Base-by-base conservation (phyloP, 768 basidiomycete species). In the Trametes gibbosa region DNA sequence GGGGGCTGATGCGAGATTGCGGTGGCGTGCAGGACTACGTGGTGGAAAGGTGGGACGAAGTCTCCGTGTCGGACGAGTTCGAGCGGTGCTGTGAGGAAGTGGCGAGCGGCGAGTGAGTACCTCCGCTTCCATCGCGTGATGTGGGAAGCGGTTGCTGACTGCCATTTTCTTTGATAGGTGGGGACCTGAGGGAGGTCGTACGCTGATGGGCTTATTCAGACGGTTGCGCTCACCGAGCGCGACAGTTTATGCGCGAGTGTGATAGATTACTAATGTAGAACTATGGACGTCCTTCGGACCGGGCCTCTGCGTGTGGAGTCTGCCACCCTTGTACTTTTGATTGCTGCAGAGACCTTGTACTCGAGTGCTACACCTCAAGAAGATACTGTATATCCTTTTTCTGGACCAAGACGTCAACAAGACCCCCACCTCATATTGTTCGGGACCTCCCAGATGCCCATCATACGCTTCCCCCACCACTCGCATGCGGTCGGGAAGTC, bases 31-130 rank as follows among this genome's bases (percentile, higher is more conserved):
- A 87, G 82, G 87, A 90, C 67, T 91, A 84, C 59, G 84, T 90
- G 23, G 85, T 90, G 1, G 82, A 86, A n/a, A 81, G 83, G 64
- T 90, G 88, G 87, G 83, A 84, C 42, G 84, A 85, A 56, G 86
- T 89, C 8, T 84, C 83, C 23, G 72, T 75, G 17, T 84, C 81
- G 1, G 76, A 77, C 9, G 86, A 86, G 63, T 88, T 89, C 65
- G 87, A 89, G 68, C 76, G 75, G 61, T 86, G 86, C 65, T 89
- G 86, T 65, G 76, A 83, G 67, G 87, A 89, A 66, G 83, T 89
- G 21, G 85, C 87, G 7, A 81, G 80, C 53, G 87, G 87, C 76
- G 87, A 89, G 86, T 89, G 69, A 70, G 85, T 77, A 42, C 32
- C 41, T 56, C 41, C 52, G 21, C 16, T 17, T 10, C 10, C 5